Evolutionary conservation across 1,284 basidiomycete species (phyloP).

Genomic region (Irpex lacteus): DNA sequence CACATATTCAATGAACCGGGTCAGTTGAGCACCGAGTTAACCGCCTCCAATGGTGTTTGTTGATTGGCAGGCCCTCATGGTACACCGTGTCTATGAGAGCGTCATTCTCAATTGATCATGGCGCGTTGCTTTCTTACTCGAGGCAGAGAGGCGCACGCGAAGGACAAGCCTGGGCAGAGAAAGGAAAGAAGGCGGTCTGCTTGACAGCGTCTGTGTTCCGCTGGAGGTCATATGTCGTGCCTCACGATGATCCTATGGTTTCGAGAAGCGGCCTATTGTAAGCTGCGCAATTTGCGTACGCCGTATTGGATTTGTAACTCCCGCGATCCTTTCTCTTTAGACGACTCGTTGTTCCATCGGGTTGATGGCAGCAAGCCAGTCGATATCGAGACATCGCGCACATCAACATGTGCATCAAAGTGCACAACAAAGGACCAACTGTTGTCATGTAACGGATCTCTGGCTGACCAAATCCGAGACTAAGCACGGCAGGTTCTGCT

Average conservation of each 20-base stretch:
- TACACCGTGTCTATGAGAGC: not conserved
- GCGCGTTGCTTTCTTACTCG: not conserved
- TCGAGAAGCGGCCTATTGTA: not conserved
- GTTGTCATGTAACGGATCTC: not conserved
- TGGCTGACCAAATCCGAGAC: not conserved
- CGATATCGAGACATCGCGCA: not conserved
- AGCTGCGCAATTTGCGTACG: not conserved
- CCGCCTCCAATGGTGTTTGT: not conserved
- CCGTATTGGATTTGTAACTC: not conserved
- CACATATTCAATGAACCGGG: not conserved
- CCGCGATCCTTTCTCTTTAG: not conserved
- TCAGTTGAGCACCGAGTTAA: conserved; percentile 1
- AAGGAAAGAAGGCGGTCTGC: not conserved
- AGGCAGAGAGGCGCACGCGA: conserved; percentile 1
- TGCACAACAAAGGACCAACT: not conserved
- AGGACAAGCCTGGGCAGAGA: not conserved
- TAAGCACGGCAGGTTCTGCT: not conserved
- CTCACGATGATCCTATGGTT: not conserved
- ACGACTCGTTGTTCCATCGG: not conserved
- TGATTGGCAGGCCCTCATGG: conserved; percentile 1
- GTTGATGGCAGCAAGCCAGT: not conserved
- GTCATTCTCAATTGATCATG: not conserved
- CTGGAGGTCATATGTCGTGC: not conserved
- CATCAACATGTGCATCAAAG: not conserved
- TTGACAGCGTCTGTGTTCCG: not conserved